Conservation (phyloP, 208 protist genomes). For the Entamoeba moshkovskii region DNA sequence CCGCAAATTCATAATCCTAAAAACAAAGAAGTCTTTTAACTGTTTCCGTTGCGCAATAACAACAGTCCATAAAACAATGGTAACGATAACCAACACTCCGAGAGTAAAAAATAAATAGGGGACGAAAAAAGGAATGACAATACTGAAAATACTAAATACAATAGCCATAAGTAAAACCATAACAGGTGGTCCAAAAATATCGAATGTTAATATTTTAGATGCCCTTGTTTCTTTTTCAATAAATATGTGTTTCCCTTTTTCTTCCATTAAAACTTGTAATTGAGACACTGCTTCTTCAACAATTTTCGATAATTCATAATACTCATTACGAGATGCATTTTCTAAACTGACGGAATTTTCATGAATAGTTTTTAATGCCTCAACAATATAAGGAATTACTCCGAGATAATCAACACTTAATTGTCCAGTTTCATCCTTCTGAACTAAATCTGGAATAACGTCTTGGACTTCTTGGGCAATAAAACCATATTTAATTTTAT, state of each 20-base stretch:
- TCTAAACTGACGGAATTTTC: background rate
- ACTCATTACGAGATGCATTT: background rate
- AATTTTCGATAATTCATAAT: background rate
- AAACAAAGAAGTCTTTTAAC: background rate
- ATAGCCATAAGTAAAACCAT: background rate
- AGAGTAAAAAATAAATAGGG: background rate
- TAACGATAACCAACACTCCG: background rate
- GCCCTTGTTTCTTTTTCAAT: background rate
- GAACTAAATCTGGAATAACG: background rate
- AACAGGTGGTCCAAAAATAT: background rate
- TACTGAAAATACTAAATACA: background rate
- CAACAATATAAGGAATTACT: background rate
- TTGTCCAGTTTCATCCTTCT: background rate
- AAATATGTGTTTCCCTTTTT: background rate
- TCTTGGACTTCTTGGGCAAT: background rate
- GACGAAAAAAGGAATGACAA: background rate
- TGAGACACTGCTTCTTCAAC: background rate
- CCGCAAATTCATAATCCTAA: background rate
- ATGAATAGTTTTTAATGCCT: background rate
- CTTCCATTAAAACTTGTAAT: background rate
- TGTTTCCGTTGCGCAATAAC: background rate
- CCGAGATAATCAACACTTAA: background rate
- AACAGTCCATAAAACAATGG: background rate
- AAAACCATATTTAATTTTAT: background rate
- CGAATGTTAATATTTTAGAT: background rate